Base-by-base conservation (phyloP, 2,329 filamentous ascomycete genomes). In the Penicillium sp. region DNA sequence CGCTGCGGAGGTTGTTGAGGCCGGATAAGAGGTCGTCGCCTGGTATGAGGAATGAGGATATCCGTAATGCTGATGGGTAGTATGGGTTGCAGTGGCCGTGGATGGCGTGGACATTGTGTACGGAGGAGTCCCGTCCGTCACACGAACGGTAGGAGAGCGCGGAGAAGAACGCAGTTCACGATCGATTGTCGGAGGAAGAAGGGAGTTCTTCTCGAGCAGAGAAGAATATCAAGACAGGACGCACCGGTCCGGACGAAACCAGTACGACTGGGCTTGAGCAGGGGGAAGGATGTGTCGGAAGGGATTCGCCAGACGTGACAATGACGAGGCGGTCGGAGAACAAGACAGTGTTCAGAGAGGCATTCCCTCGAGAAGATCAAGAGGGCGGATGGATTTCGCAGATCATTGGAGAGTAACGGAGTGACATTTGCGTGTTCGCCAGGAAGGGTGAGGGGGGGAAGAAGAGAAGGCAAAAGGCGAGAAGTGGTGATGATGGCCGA, bases 71-170 rank as follows among this genome's bases (percentile, higher is more conserved):
- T 85, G 82, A 72, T 86, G 85, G 65, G 82, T 83, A 69, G 85
- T 85, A 68, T 89, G 79, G 62, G 85, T 87, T 67, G 85, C 85
- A 71, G 86, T 88, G 65, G 86, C 86, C 67, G 86, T 88, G 56
- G 88, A 90, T 62, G 89, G 88, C 63, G 88, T 91, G 79, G 89
- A 92, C 89, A 92, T 92, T 71, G 59, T 70, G 66, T 59, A 65
- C 51, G 48, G 54, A 57, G 51, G 48, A 59, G 55, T 59, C 55
- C 58, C 49, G 58, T 60, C 61, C 66, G 63, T 64, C 55, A 63
- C 59, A 61, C 56, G 61, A 67, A 61, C 61, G 58, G 58, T 52
- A 54, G 56, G 56, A 51, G 49, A 45, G 48, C 48, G 54, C 48
- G 54, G 36, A 48, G 50, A 63, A 48, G 53, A 35, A 43, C 47